These are phyloP conservation scores for Warburgia ugandensis DNA, from an alignment of 164 flowering plant genomes.

Conservation along the genomic window DNA sequence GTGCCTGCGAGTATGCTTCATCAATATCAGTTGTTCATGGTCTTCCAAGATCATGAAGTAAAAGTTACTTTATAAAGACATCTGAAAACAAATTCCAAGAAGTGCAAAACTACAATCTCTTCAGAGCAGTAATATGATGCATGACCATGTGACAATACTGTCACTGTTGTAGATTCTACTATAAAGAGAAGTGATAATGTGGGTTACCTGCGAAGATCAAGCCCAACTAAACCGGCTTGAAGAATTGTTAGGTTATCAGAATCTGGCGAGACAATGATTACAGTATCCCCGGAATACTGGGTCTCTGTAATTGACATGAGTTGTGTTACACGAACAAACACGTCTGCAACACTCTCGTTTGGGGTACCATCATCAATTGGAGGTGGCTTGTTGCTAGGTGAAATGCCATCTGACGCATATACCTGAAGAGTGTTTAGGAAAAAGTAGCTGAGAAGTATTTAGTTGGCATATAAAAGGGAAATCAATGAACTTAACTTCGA, in stretches of 20 bases:
- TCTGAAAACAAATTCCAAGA: neutral
- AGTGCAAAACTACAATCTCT: neutral
- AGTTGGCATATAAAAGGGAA: too few relatives aligned
- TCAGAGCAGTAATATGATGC: neutral
- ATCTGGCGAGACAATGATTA: constrained; percentile 86
- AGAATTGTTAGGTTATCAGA: constrained; percentile 85
- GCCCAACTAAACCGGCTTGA: constrained; percentile 90
- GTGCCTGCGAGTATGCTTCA: constrained; percentile 47
- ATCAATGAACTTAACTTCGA: too few relatives aligned
- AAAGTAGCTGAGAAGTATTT: neutral
- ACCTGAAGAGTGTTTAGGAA: constrained; percentile 32
- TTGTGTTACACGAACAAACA: constrained; percentile 93
- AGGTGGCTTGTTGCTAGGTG: constrained; percentile 73
- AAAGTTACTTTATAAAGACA: neutral
- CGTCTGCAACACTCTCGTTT: constrained; percentile 83
- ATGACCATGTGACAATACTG: neutral
- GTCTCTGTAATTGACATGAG: constrained; percentile 95
- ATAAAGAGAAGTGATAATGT: neutral
- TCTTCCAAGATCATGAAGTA: neutral
- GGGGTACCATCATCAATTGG: constrained; percentile 87
- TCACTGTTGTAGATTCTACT: neutral
- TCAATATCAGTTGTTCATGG: neutral
- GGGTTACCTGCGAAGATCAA: constrained; percentile 74
- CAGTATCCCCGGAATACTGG: constrained; percentile 79
- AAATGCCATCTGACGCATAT: constrained; percentile 66